These are phyloP conservation scores for Trichoderma koningii DNA, from an alignment of 2,329 filamentous ascomycete species.

Conservation along the genomic window DNA sequence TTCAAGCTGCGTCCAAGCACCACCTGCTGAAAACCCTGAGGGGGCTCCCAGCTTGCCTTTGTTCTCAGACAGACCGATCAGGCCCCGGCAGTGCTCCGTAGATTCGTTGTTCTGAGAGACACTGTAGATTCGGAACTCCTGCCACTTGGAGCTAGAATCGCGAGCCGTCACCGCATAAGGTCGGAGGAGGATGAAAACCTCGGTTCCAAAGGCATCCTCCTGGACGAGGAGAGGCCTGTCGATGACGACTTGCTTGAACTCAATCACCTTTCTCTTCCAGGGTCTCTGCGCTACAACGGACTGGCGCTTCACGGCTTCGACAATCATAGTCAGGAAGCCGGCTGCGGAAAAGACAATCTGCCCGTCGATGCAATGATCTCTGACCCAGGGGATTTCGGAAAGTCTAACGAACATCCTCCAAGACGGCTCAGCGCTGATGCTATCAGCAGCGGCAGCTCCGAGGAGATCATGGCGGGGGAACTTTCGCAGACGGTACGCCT, in stretches of 20 bases:
- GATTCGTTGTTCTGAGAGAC: slow-evolving; percentile 26
- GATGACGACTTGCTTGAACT: slow-evolving; percentile 25
- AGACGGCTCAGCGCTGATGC: slow-evolving; percentile 32
- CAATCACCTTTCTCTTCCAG: slow-evolving; percentile 20
- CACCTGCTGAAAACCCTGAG: no score
- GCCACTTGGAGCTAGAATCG: slow-evolving; percentile 20
- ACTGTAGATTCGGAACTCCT: slow-evolving; percentile 26
- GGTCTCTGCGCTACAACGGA: slow-evolving; percentile 10
- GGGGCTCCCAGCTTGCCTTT: neutral
- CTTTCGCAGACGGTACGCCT: slow-evolving; percentile 33
- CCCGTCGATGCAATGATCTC: slow-evolving; percentile 37
- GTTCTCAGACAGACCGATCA: slow-evolving; percentile 17
- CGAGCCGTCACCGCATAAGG: slow-evolving; percentile 22
- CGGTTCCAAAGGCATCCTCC: slow-evolving; percentile 26
- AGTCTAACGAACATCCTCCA: slow-evolving; percentile 40
- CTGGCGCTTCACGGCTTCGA: slow-evolving; percentile 37
- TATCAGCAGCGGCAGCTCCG: slow-evolving; percentile 31
- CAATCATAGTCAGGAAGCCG: slow-evolving; percentile 41
- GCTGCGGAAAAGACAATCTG: slow-evolving; percentile 40
- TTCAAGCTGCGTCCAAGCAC: slow-evolving; percentile 13
- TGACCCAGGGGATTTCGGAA: slow-evolving; percentile 39
- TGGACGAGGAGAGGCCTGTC: slow-evolving; percentile 26
- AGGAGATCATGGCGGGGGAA: slow-evolving; percentile 35
- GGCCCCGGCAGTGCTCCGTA: slow-evolving; percentile 26
- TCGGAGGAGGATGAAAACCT: slow-evolving; percentile 26